Conservation (phyloP, 345 rosid genomes). For the Moringa oleifera region DNA sequence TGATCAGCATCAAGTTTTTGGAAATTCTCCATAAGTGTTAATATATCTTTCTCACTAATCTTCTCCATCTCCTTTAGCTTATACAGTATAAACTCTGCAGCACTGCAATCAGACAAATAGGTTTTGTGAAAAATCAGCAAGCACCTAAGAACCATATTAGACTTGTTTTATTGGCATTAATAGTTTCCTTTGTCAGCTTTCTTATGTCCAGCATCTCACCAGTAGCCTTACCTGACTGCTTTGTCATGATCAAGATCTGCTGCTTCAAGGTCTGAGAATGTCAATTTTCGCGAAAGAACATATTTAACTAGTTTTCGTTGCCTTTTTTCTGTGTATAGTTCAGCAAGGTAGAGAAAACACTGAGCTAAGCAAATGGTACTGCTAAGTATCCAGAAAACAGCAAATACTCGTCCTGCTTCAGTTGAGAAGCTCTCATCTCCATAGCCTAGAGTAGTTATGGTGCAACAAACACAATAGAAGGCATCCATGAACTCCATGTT, state of each 20-base stretch:
- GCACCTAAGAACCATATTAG: not conserved
- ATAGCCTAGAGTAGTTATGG: constrained; percentile 18
- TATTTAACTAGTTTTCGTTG: constrained; percentile 24
- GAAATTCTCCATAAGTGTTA: constrained; percentile 35
- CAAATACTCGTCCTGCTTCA: constrained; percentile 10
- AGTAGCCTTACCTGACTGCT: constrained; percentile 30
- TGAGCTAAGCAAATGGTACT: constrained; percentile 15
- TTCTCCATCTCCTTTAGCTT: constrained; percentile 46
- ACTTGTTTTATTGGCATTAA: too few species aligned
- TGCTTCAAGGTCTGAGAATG: constrained; percentile 33
- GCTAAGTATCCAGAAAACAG: constrained; percentile 5
- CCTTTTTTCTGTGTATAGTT: constrained; percentile 18
- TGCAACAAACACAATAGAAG: constrained; percentile 10
- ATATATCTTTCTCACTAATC: constrained; percentile 34
- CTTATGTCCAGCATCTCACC: too few species aligned
- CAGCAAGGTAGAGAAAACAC: constrained; percentile 10
- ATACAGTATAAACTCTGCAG: constrained; percentile 41
- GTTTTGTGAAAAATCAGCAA: not conserved
- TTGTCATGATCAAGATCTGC: constrained; percentile 46
- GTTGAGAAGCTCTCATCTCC: constrained; percentile 21
- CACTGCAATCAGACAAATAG: constrained; percentile 18
- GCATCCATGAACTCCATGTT: constrained; percentile 14
- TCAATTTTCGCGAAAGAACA: constrained; percentile 30
- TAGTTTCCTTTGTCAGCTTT: too few species aligned
- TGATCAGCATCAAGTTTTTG: constrained; percentile 37